Conservation (phyloP, 257 asterid species). For the Osmanthus fragrans region DNA sequence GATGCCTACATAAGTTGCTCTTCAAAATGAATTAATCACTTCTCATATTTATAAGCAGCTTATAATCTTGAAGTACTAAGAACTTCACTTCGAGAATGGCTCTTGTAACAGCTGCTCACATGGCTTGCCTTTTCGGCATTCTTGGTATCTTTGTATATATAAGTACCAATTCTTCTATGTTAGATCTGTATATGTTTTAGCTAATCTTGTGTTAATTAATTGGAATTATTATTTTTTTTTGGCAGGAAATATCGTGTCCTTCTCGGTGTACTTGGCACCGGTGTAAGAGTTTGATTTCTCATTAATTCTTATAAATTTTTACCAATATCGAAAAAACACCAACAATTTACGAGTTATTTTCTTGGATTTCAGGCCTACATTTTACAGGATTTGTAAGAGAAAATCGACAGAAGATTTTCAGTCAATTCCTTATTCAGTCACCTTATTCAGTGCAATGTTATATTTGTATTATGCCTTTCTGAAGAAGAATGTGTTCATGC, state of each 20-base stretch:
- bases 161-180: neutral
- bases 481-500: constrained; percentile 42
- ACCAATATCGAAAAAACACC: neutral
- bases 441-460: constrained; percentile 73
- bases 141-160: constrained; percentile 42
- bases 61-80: constrained; percentile 26
- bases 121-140: constrained; percentile 61
- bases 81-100: constrained; percentile 53
- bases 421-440: constrained; percentile 69
- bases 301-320: neutral
- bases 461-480: constrained; percentile 68
- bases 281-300: constrained; percentile 36
- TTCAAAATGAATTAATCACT: neutral
- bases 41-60: constrained; percentile 7
- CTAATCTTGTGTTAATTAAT: neutral
- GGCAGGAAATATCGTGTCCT: constrained; percentile 72
- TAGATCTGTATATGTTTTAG: neutral
- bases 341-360: neutral
- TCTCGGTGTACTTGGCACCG: constrained; percentile 83
- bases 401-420: constrained; percentile 83
- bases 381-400: constrained; percentile 51
- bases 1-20: constrained; percentile 38
- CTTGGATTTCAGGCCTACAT: constrained; percentile 59
- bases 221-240: neutral
- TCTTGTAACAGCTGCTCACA: constrained; percentile 6